Percentiles rank a stretch among this genome's conserved stretches.
phyloP scores from a whole-genome alignment of 78 protist species.

The Dictyostelium citrinum region DNA sequence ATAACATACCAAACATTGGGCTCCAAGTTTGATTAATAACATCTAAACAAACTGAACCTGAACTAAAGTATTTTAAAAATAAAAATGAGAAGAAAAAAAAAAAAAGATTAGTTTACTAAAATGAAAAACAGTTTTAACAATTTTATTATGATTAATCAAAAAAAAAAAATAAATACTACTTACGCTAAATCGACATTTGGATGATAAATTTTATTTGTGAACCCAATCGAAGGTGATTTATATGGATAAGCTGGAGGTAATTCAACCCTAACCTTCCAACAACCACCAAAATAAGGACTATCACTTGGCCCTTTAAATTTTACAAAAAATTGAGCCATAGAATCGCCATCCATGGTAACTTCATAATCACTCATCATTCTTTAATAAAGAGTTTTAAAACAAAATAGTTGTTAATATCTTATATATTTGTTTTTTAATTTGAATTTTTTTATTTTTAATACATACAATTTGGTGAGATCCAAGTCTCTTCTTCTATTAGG shows the following conservation, averaged over 20 bases:
- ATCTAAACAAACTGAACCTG: conserved; percentile 98
- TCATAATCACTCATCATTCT: conserved; percentile 83
- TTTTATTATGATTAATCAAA: too few relatives aligned
- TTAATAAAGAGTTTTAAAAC: background rate
- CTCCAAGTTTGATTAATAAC: conserved; percentile 99
- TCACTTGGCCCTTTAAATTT: conserved; percentile 72
- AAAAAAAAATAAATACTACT: background rate
- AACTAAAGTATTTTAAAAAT: conserved; percentile 66
- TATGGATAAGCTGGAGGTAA: conserved; percentile 96
- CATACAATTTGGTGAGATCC: conserved; percentile 81
- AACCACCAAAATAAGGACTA: conserved; percentile 93
- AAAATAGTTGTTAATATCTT: too few relatives aligned
- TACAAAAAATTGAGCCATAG: conserved; percentile 71
- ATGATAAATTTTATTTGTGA: conserved; percentile 94
- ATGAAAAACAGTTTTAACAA: background rate
- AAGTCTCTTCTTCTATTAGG: conserved; percentile 83
- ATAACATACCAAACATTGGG: conserved; percentile 94
- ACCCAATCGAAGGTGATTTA: conserved; percentile 97
- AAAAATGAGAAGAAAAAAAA: background rate
- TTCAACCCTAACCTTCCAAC: conserved; percentile 94
- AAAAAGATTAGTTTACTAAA: too few relatives aligned
- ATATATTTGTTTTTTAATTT: background rate
- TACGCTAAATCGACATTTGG: conserved; percentile 97
- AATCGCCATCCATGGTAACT: conserved; percentile 71
- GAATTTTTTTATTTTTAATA: background rate